These are phyloP conservation scores for Agapanthus africanus DNA, from an alignment of 106 monocot species.

Conservation along the genomic window DNA sequence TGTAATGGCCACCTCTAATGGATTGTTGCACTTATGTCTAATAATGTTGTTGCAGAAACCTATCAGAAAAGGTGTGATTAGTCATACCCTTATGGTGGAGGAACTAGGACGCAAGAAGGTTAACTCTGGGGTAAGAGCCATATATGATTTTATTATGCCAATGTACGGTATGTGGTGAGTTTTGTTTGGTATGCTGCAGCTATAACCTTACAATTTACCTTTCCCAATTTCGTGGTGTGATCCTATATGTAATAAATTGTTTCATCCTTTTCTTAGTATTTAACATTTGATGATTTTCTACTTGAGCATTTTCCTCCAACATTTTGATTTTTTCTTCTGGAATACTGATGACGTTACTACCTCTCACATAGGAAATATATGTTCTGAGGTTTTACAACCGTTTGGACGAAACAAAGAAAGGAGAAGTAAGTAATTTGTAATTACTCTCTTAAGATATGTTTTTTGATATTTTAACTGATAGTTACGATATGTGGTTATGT, in stretches of 20 bases:
- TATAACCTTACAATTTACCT: neutral
- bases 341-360: neutral
- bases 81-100: conserved; percentile 71
- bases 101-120: conserved; percentile 61
- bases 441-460: neutral
- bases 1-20: neutral
- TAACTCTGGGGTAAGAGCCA: conserved; percentile 41
- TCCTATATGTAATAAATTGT: neutral
- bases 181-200: neutral
- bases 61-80: conserved; percentile 76
- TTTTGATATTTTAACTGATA: neutral
- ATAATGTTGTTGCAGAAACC: conserved; percentile 47
- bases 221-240: neutral
- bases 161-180: too few species aligned
- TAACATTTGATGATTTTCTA: neutral
- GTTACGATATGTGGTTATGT: neutral
- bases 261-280: neutral
- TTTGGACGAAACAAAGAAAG: conserved; percentile 76
- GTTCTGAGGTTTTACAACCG: conserved; percentile 72
- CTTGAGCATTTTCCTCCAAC: neutral
- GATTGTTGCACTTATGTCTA: neutral
- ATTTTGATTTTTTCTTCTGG: neutral
- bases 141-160: too few species aligned
- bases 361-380: conserved; percentile 51
- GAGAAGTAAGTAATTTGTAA: conserved; percentile 62